These are phyloP conservation scores for Beta vulgaris DNA, from an alignment of 148 eudicot genomes.

Conservation along the genomic window DNA sequence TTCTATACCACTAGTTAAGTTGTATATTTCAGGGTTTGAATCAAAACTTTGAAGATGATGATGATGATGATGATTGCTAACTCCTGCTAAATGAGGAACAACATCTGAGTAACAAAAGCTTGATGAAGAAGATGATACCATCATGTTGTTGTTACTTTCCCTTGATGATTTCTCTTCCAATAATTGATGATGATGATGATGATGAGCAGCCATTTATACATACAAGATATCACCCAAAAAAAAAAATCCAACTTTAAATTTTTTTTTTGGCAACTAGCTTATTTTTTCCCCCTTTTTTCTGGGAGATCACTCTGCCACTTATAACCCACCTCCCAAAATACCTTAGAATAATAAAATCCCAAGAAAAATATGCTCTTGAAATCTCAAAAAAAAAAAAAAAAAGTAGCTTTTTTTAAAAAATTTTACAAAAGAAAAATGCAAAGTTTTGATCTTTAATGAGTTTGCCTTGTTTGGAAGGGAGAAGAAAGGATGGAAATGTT, in stretches of 20 bases:
- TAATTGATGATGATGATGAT: constrained; percentile 21
- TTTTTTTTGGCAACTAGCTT: background rate
- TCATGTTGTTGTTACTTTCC: constrained; percentile 16
- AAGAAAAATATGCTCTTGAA: background rate
- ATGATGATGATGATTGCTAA: too few relatives aligned
- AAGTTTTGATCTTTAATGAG: constrained; percentile 8
- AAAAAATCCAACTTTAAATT: background rate
- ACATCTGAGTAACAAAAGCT: constrained; percentile 33
- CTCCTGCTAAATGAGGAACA: constrained; percentile 24
- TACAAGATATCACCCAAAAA: background rate
- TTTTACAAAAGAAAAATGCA: background rate
- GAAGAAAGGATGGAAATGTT: constrained; percentile 28
- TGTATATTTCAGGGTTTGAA: constrained; percentile 54
- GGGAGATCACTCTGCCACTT: constrained; percentile 7
- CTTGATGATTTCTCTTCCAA: constrained; percentile 29
- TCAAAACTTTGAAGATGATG: constrained; percentile 38
- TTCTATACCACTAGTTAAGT: constrained; percentile 49
- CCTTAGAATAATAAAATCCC: constrained; percentile 9
- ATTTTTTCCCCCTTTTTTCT: background rate
- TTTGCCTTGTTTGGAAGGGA: constrained; percentile 24
- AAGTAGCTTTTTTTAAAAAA: background rate
- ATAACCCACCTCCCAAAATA: background rate
- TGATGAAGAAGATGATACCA: constrained; percentile 41
- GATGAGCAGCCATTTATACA: constrained; percentile 25
- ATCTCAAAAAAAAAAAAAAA: constrained; percentile 4